Base-by-base conservation (phyloP, 176 grass and related monocot genomes). In the Oryza nivara region DNA sequence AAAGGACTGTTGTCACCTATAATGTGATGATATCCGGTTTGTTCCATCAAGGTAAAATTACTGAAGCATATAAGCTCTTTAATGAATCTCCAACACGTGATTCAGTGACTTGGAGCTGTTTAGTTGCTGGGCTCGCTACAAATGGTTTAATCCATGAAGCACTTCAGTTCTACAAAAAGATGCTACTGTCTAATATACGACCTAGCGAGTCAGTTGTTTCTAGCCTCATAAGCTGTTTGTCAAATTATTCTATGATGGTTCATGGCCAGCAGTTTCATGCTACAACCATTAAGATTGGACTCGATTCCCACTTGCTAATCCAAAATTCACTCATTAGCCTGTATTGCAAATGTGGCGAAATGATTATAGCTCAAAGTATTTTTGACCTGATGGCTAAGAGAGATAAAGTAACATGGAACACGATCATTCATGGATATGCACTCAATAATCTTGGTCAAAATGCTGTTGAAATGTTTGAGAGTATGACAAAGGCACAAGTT, bases 371-470 rank as follows among this genome's bases (percentile, higher is more conserved):
- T 47, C 67, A 63, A 63, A 26, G 48, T 41, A 84, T 91, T 58
- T 95, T 95, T 79, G 1, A 87, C 34, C 43, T 17, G 46, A 91
- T 92, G 93, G 12, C 1, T 34, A 87, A 84, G 7, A 77, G 75
- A 86, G 90, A 95, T 91, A 36, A 89, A 9, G 90, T 95, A 60
- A 86, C 93, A 81, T 92, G 93, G 93, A 95, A 95, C 77, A 61
- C 88, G 20, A 85, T 95, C 12, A 89, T 93, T 91, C 83, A 77
- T 75, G 93, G 93, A 64, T 91, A 91, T 79, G 93, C 93, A 67
- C 65, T 95, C 26, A 95, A 68, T 81, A 76, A 80, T 51, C 56
- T 88, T 70, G 86, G 83, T 72, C 51, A 91, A 64, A 81, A 91
- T 51, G 88, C 83, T 30, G 81, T 95, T 25, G 66, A 79, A 72